phyloP scores from a whole-genome alignment of 441 rosid species.

The Euphorbia corollata region DNA sequence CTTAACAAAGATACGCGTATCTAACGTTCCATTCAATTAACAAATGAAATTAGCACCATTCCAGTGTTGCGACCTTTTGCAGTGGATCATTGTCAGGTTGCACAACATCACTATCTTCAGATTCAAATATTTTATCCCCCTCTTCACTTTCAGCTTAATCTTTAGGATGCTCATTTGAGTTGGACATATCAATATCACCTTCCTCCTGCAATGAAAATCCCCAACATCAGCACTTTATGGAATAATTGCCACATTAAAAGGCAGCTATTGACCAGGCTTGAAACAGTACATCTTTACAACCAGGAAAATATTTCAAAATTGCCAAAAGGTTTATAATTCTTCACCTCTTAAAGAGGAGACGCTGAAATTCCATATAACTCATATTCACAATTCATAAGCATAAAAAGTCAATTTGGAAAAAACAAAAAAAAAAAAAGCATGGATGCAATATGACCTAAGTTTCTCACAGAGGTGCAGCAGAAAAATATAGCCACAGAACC shows the following conservation, averaged over 20 bases:
- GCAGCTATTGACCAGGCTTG: not conserved
- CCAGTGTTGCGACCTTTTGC: constrained; percentile 50
- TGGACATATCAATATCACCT: constrained; percentile 18
- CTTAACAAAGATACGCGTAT: not conserved
- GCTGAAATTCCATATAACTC: not conserved
- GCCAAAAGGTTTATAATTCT: not conserved
- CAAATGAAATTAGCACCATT: constrained; percentile 3
- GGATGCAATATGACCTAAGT: not conserved
- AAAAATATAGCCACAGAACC: not conserved
- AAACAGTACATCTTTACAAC: not conserved
- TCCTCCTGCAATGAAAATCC: constrained; percentile 28
- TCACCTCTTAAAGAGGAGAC: not conserved
- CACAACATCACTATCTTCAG: constrained; percentile 63
- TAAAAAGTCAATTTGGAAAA: not conserved
- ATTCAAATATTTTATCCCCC: constrained; percentile 67
- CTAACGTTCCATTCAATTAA: constrained; percentile 26
- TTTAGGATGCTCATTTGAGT: constrained; percentile 25
- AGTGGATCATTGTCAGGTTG: constrained; percentile 86
- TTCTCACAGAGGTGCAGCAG: not conserved
- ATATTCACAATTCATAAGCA: not conserved
- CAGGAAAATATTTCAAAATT: not conserved
- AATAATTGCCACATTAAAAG: constrained; percentile 9
- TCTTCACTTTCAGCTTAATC: constrained; percentile 34
- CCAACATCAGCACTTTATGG: not conserved
- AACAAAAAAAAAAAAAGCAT: not conserved